Conservation (phyloP, 148 eudicot species). For the Rhododendron simsii region DNA sequence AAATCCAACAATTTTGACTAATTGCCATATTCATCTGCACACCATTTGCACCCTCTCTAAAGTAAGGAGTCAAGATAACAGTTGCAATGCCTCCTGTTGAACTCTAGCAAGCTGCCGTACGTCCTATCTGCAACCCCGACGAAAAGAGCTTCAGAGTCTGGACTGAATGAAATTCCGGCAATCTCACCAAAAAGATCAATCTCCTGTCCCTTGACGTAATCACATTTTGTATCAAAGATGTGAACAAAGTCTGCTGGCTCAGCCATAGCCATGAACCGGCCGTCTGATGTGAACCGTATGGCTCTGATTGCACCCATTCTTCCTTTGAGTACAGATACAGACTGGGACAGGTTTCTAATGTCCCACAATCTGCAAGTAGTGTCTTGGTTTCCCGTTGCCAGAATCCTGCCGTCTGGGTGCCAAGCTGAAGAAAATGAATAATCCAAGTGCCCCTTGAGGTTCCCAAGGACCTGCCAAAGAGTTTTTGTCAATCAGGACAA, state of each 20-base stretch:
- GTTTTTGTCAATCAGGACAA: not conserved
- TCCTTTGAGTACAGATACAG: constrained; percentile 66
- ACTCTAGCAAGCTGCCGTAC: constrained; percentile 86
- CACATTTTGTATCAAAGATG: constrained; percentile 50
- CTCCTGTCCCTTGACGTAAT: constrained; percentile 57
- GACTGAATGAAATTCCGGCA: constrained; percentile 83
- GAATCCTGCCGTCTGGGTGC: constrained; percentile 72
- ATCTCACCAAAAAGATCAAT: constrained; percentile 89
- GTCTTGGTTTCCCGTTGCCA: constrained; percentile 96
- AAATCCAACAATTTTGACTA: not conserved
- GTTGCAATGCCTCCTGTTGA: constrained; percentile 39
- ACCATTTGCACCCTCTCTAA: not conserved
- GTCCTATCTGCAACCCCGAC: constrained; percentile 80
- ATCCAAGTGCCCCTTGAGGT: constrained; percentile 68
- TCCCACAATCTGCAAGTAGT: constrained; percentile 94
- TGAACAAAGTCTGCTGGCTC: constrained; percentile 96
- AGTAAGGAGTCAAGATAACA: constrained; percentile 45
- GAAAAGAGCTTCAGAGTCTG: constrained; percentile 80
- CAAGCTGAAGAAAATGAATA: constrained; percentile 89
- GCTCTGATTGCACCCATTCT: constrained; percentile 85
- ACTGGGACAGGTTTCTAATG: constrained; percentile 56
- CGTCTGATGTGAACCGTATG: constrained; percentile 65
- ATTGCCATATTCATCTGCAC: not conserved
- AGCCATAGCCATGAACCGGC: constrained; percentile 86
- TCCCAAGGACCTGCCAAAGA: constrained; percentile 35